Conservation (phyloP, 2,329 filamentous ascomycete species). For the Orbilia blumenaviensis region DNA sequence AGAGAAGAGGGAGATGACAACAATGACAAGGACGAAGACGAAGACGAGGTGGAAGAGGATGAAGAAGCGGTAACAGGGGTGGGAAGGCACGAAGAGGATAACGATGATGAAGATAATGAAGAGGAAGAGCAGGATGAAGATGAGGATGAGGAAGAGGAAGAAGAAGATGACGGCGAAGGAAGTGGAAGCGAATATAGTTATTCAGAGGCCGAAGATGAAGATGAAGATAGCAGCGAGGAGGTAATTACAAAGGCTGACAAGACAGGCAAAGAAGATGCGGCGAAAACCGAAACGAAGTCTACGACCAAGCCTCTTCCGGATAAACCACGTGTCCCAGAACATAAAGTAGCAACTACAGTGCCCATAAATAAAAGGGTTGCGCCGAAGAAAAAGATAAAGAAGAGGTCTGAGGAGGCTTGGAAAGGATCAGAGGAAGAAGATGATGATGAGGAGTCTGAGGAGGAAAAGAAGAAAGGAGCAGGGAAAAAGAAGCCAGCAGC, state of each 20-base stretch:
- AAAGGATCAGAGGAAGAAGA: not conserved
- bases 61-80: not conserved
- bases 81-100: not conserved
- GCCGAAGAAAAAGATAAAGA: slow-evolving; percentile 3
- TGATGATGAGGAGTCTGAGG: not conserved
- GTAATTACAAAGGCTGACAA: not conserved
- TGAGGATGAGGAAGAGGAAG: not conserved
- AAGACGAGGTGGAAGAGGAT: too few relatives aligned
- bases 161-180: not conserved
- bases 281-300: not conserved
- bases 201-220: not conserved
- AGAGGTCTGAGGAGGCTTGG: slow-evolving; percentile 1
- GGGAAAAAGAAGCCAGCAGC: not conserved
- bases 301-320: not conserved
- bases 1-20: too few relatives aligned
- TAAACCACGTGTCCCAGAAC: not conserved
- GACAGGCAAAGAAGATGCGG: not conserved
- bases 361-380: not conserved
- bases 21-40: too few relatives aligned
- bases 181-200: slow-evolving; percentile 4
- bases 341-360: not conserved
- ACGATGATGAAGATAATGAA: not conserved
- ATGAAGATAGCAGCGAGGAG: not conserved
- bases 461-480: not conserved
- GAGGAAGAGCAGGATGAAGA: not conserved